Percentiles rank a stretch among this genome's conserved stretches.
Conservation (phyloP, 2,329 filamentous ascomycete genomes). For the Didymellaceae sp. region DNA sequence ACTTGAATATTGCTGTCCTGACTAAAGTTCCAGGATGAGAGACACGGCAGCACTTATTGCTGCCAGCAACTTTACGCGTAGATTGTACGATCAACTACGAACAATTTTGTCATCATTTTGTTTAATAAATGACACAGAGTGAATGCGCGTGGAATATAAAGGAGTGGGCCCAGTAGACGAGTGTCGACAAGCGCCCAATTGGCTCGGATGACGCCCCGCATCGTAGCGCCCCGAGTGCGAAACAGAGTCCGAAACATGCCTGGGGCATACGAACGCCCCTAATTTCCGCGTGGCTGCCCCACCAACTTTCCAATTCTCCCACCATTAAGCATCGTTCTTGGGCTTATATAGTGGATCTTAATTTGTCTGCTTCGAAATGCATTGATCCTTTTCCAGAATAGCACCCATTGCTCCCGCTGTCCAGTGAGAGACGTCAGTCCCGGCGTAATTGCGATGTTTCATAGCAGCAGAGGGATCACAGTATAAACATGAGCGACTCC, state of each 20-base stretch:
- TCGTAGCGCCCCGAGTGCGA: slow-evolving; percentile 30
- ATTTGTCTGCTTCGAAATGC: slow-evolving; percentile 24
- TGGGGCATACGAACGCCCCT: slow-evolving; percentile 27
- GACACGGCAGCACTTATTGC: too few relatives aligned
- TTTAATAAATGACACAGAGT: too few relatives aligned
- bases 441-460: slow-evolving; percentile 31
- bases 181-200: slow-evolving; percentile 22
- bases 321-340: slow-evolving; percentile 24
- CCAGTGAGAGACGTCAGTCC: slow-evolving; percentile 23
- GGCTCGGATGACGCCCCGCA: slow-evolving; percentile 20
- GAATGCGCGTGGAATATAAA: too few relatives aligned
- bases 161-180: too few relatives aligned
- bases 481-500: slow-evolving; percentile 29
- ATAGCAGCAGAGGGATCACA: slow-evolving; percentile 18
- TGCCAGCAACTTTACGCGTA: too few relatives aligned
- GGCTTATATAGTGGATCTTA: slow-evolving; percentile 17
- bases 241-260: slow-evolving; percentile 33
- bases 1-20: too few relatives aligned
- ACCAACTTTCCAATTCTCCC: slow-evolving; percentile 19
- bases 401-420: slow-evolving; percentile 20
- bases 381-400: slow-evolving; percentile 24
- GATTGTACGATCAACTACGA: too few relatives aligned
- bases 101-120: too few relatives aligned
- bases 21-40: too few relatives aligned
- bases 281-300: slow-evolving; percentile 27